Evolutionary conservation across 768 basidiomycete genomes (phyloP), one percentile per base, ranked within the genome.

Genomic region (Strobilomyces echinocephalus): DNA sequence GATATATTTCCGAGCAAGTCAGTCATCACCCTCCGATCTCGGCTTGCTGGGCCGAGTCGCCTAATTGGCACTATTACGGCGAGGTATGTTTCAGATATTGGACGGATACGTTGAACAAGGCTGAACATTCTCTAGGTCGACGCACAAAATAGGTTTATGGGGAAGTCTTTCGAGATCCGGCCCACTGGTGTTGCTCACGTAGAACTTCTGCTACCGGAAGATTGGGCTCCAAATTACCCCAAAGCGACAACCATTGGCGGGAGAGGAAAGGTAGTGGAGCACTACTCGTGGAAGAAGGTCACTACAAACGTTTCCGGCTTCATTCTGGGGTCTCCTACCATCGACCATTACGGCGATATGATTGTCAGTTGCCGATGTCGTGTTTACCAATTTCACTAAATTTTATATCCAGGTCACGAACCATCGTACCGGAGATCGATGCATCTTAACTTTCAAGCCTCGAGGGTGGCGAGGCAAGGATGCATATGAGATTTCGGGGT

Each of bases 11-110:
- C 1, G 95, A 99, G 66, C 95, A 98, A 78, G 95, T 98, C 56
- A 93, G 88, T 64, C 95, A 97, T 69, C 95, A 97, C 69, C 95
- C 95, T 6, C 95, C 95, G 0, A 93, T 97, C 46, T 93, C 91
- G 5, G 94, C 95, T 8, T 97, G 95, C 68, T 95, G 90, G 84
- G 89, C 88, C 1, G 94, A 98, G 69, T 85, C 89, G 0, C 90
- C 91, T 0, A 71, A 73, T 38, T 98, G 93, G 93, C 81, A 84
- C 53, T 98, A 97, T 69, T 97, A 80, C 57, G 93, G 94, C 62
- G 90, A 92, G 75, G 87, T 85, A 60, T 12, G 70, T 2, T n/a
- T 9, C 3, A 34, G 36, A n/a, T 16, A 0, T 14, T 33, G 4
- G 8, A 20, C 7, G 1, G 18, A n/a, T 15, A 15, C 3, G 24